phyloP scores from a whole-genome alignment of 495 filamentous ascomycete genomes.

The Podospora didyma region DNA sequence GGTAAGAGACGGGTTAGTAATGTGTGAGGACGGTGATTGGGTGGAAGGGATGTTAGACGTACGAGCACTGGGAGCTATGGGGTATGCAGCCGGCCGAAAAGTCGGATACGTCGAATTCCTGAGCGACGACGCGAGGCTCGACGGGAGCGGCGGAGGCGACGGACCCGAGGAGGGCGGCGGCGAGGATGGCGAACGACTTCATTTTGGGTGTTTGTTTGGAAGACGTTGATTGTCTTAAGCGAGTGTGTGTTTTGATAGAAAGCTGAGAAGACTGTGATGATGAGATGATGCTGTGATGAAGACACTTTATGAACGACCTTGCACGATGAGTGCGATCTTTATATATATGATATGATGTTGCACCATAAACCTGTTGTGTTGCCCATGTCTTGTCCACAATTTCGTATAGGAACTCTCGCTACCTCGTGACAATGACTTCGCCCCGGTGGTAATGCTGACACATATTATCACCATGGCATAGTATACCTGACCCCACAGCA shows the following conservation, averaged over 20 bases:
- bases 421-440: too few relatives aligned
- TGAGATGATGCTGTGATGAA: neutral
- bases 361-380: neutral
- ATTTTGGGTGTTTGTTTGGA: constrained; percentile 7
- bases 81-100: constrained; percentile 28
- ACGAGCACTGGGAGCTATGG: constrained; percentile 30
- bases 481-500: too few relatives aligned
- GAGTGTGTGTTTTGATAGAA: neutral
- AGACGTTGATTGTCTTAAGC: neutral
- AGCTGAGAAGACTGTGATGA: neutral
- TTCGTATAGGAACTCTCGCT: too few relatives aligned
- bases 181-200: constrained; percentile 12
- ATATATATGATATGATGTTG: neutral
- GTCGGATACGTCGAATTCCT: constrained; percentile 20
- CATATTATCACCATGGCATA: too few relatives aligned
- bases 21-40: neutral
- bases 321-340: neutral
- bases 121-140: constrained; percentile 15
- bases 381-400: too few relatives aligned
- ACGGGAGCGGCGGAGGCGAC: constrained; percentile 18
- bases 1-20: neutral
- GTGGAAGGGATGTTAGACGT: neutral
- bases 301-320: neutral
- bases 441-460: too few relatives aligned
- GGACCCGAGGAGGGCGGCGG: constrained; percentile 6